Evolutionary conservation across 768 basidiomycete species (phyloP).

Genomic region (Leucosporidium creatinivorum): DNA sequence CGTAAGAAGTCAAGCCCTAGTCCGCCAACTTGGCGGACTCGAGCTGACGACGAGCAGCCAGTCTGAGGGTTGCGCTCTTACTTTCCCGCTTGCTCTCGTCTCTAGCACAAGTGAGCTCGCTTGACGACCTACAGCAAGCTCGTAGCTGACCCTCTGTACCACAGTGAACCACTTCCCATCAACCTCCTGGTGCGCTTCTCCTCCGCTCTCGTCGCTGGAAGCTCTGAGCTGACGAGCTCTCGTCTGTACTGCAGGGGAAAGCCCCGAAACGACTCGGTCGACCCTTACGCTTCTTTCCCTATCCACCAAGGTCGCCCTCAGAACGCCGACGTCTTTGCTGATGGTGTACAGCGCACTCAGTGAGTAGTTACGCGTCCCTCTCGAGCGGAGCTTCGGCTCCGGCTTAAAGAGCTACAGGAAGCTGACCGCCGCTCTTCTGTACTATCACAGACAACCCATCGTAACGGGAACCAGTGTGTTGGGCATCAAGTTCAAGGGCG

Average conservation of each 20-base stretch:
- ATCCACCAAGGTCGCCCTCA: conserved; percentile 55
- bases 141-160: too few relatives aligned
- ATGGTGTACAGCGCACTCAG: conserved; percentile 74
- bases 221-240: not conserved
- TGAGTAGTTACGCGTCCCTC: conserved; percentile 40
- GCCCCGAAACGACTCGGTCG: conserved; percentile 59
- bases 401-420: not conserved
- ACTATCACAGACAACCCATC: conserved; percentile 57
- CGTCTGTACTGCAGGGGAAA: conserved; percentile 30
- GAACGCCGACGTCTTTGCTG: conserved; percentile 52
- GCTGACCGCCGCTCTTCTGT: not conserved
- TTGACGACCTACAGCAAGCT: too few relatives aligned
- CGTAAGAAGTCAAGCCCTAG: too few relatives aligned
- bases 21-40: too few relatives aligned
- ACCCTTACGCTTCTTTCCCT: conserved; percentile 71
- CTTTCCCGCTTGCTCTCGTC: too few relatives aligned
- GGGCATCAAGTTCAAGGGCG: conserved; percentile 88
- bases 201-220: not conserved
- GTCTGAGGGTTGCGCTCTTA: too few relatives aligned
- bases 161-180: conserved; percentile 29
- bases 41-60: too few relatives aligned
- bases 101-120: too few relatives aligned
- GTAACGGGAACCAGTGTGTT: conserved; percentile 96
- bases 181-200: conserved; percentile 19
- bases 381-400: not conserved